These are phyloP conservation scores for Climacium dendroides DNA, from an alignment of 225 moss, liverwort and hornwort species.

Conservation along the genomic window DNA sequence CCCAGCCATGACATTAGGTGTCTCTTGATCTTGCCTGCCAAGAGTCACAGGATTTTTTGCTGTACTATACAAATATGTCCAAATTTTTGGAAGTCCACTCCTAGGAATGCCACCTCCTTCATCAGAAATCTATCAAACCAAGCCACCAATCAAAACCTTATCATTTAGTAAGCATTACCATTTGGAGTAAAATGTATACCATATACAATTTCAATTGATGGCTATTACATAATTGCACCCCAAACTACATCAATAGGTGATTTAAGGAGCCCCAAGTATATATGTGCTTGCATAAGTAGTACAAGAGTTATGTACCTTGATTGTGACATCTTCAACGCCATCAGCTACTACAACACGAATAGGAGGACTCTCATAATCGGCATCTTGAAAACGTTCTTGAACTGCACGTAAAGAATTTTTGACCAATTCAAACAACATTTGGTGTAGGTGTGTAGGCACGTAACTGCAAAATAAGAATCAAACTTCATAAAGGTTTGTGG, in stretches of 20 bases:
- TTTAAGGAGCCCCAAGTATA: not conserved
- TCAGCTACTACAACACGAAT: constrained; percentile 83
- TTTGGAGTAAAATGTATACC: not conserved
- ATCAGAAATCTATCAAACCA: constrained; percentile 57
- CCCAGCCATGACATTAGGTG: constrained; percentile 77
- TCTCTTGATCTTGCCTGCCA: constrained; percentile 46
- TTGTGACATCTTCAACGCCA: constrained; percentile 76
- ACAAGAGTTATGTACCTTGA: constrained; percentile 34
- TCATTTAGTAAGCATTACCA: not conserved
- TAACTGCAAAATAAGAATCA: constrained; percentile 40
- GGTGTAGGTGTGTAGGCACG: constrained; percentile 75
- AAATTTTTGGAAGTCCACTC: constrained; percentile 78
- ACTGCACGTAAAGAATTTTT: constrained; percentile 86
- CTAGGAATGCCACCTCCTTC: constrained; percentile 89
- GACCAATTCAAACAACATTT: constrained; percentile 84
- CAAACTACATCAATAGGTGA: not conserved
- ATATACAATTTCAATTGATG: not conserved
- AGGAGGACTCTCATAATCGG: constrained; percentile 57
- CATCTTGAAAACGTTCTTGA: constrained; percentile 77
- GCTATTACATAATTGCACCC: not conserved
- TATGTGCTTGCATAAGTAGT: not conserved
- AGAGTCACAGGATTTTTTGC: constrained; percentile 46
- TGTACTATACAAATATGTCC: constrained; percentile 81
- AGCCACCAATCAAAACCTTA: not conserved
- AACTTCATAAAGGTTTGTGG: not conserved